Evolutionary conservation across 768 basidiomycete genomes (phyloP).

Genomic region (Boletales sp.): DNA sequence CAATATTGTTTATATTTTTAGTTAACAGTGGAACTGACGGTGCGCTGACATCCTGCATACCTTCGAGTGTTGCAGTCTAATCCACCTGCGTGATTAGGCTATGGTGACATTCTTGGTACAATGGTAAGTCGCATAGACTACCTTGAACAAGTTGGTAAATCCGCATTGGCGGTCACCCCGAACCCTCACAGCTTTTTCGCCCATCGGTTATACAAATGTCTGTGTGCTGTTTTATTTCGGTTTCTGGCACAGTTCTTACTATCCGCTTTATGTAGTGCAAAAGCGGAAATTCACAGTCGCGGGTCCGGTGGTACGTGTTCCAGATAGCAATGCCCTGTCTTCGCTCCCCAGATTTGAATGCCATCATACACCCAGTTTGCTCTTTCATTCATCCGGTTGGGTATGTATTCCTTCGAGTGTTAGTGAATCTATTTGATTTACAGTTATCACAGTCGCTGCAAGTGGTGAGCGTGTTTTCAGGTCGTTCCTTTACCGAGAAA

Average conservation of each 20-base stretch:
- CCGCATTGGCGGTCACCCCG: not conserved
- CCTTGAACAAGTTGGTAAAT: fast-evolving
- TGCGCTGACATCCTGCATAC: not conserved
- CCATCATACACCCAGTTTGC: constrained; percentile 4
- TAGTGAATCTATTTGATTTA: not conserved
- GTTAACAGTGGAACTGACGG: constrained; percentile 21
- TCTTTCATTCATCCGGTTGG: constrained; percentile 16
- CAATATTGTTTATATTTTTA: constrained; percentile 2
- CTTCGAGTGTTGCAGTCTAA: not conserved
- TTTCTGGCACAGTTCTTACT: not conserved
- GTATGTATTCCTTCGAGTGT: constrained; percentile 1
- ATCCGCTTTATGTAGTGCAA: constrained; percentile 11
- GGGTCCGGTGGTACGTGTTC: constrained; percentile 12
- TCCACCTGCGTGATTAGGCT: constrained; percentile 5
- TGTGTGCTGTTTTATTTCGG: not conserved
- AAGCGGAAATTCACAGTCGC: constrained; percentile 9
- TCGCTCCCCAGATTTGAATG: not conserved
- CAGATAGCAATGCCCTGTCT: not conserved
- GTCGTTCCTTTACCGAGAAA: not conserved
- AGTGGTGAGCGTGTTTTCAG: constrained; percentile 10
- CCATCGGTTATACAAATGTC: constrained; percentile 24
- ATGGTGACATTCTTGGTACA: constrained; percentile 24
- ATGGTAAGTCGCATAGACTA: constrained; percentile 5
- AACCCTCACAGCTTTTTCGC: constrained; percentile 19
- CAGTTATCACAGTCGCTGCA: constrained; percentile 12